Evolutionary conservation across 345 rosid species (phyloP), one percentile per base, ranked within the genome.

Genomic region (Populus euphratica): DNA sequence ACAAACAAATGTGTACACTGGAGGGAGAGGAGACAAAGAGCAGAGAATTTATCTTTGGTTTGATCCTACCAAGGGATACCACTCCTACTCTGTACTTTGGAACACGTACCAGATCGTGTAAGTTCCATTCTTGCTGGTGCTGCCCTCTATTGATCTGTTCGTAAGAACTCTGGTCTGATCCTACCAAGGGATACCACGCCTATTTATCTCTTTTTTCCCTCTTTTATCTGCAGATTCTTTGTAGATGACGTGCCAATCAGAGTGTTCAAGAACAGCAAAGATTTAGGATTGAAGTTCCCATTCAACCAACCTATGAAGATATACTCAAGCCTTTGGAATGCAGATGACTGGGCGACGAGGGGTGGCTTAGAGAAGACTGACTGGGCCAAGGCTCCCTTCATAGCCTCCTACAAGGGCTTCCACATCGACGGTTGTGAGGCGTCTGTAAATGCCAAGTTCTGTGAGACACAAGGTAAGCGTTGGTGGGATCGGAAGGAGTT

Each of bases 41-140:
- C 86, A 83, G 29, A 79, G 81, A 36, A 80, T 83, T 59, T 63
- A 70, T 77, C 61, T 74, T 8, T 84, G 87, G 85, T 84, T 84
- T 61, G 87, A 84, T 79, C 85, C 87, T 6, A 79, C 83, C 31
- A 73, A 62, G 62, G 56, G 14, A 0, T 79, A 49, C 71, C 82
- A 77, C 77, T 70, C 68, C 54, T 75, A 81, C 75, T 66, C 80
- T 38, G 59, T 83, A 10, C 77, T 71, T 5, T 78, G 83, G 83
- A 80, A 78, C 83, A 27, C 71, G 54, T 56, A 56, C 21, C 77
- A 67, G 77, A 77, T 80, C 27, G 86, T 77, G 86, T 80, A 83
- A 56, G 79, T 44, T 14, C 52, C 65, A 11, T 73, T 29, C 4
- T 31, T 25, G 13, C 65, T 20, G 5, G 31, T 27, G 36, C 31